Evolutionary conservation across 2,329 filamentous ascomycete species (phyloP), one percentile per base, ranked within the genome.

Genomic region (Penicillium sp.): DNA sequence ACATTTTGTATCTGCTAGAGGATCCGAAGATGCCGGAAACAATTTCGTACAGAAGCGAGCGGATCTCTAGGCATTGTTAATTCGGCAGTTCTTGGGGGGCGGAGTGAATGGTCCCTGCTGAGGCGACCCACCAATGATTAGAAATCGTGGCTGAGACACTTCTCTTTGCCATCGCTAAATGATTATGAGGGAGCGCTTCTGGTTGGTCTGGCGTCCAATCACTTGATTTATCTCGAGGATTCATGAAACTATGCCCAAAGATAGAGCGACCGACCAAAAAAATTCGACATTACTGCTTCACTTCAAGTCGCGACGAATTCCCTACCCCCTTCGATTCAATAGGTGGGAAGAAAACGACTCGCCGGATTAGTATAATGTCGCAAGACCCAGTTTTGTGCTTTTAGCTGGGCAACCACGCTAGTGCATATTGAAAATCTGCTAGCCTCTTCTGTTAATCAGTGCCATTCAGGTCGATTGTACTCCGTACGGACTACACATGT

Each of bases 131-230:
- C 21, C 17, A 8, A 36, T 13, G 18, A 12, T 12, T 4, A 10
- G 17, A 36, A 10, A 36, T 36, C 33, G 33, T 36, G 36, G 36
- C 36, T 40, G 36, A 40, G 36, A 40, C 36, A 40, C 26, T 21
- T 24, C 20, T n/a, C 10, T 24, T 26, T 13, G 20, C 12, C 20
- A 12, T 17, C 36, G 20, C 12, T 15, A 26, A 24, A 3, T 40
- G 3, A 40, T 24, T 4, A 15, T 13, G n/a, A 15, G 21, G 12
- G 17, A 12, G 36, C 36, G 20, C 18, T 21, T 21, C 18, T 3
- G 13, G 12, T 36, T 36, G 17, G 2, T 36, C 8, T 5, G 10
- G 9, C 18, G 10, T 4, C 36, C 36, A 40, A 40, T 40, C 36
- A 26, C 24, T 26, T 15, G 6, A 36, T 10, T 6, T 33, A n/a